Evolutionary conservation across 768 basidiomycete genomes (phyloP).

Genomic region (Trametes maxima): DNA sequence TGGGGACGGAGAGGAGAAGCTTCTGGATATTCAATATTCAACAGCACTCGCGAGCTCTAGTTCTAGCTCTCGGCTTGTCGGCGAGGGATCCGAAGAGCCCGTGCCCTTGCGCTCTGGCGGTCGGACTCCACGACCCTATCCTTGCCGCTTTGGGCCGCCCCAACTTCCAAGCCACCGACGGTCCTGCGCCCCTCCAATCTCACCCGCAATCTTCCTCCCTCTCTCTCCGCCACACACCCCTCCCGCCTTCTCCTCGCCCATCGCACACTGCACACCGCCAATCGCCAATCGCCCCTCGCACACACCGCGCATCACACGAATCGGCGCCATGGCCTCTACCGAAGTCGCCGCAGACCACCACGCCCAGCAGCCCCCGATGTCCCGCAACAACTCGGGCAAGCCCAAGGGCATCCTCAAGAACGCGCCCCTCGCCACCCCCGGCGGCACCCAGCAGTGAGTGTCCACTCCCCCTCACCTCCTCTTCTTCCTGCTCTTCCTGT

Average conservation of each 20-base stretch:
- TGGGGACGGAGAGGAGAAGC: background rate
- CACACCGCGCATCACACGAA: background rate
- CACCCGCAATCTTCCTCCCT: background rate
- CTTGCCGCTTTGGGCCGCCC: background rate
- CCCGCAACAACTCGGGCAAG: conserved; percentile 57
- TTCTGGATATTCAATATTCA: background rate
- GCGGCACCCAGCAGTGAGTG: conserved; percentile 48
- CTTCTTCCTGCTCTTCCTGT: too few relatives aligned
- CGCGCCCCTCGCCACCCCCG: conserved; percentile 50
- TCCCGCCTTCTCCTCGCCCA: background rate
- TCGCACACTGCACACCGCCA: conserved; percentile 14
- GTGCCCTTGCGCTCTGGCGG: too few relatives aligned
- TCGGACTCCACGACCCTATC: background rate
- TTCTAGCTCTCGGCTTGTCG: background rate
- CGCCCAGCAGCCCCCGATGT: conserved; percentile 45
- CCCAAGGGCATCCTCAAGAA: conserved; percentile 93
- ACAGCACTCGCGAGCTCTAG: too few relatives aligned
- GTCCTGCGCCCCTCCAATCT: background rate
- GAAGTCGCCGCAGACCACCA: conserved; percentile 16
- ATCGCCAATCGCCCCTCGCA: conserved; percentile 19
- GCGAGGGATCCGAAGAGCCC: too few relatives aligned
- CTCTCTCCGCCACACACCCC: background rate
- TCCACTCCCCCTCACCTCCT: too few relatives aligned
- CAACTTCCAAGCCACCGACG: background rate
- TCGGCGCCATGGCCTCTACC: background rate